Evolutionary conservation across 768 basidiomycete genomes (phyloP).

Genomic region (Hydnomerulius pinastri): DNA sequence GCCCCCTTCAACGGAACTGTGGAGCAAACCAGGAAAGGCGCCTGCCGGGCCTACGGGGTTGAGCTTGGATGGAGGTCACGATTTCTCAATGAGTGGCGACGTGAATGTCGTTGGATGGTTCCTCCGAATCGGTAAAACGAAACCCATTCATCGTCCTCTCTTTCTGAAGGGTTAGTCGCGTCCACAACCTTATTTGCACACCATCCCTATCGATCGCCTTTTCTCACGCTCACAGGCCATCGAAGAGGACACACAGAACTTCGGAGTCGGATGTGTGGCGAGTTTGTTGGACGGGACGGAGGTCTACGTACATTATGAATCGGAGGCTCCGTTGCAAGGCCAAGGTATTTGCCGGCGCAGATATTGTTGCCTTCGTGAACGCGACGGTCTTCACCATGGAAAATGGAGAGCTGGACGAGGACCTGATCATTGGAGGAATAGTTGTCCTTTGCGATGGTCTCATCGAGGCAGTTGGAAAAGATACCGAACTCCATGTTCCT

Average conservation of each 20-base stretch:
- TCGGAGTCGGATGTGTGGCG: constrained; percentile 65
- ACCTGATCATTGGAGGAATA: constrained; percentile 54
- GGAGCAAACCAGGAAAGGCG: constrained; percentile 72
- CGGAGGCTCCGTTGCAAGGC: constrained; percentile 62
- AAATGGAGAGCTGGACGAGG: constrained; percentile 46
- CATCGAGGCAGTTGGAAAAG: constrained; percentile 49
- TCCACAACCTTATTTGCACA: constrained; percentile 42
- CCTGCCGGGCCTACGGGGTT: constrained; percentile 60
- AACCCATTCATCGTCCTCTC: constrained; percentile 7
- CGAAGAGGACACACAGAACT: constrained; percentile 48
- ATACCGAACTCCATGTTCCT: constrained; percentile 35
- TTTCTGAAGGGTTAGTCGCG: not conserved
- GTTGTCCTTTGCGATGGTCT: constrained; percentile 58
- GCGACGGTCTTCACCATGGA: constrained; percentile 74
- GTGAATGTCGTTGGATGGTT: constrained; percentile 74
- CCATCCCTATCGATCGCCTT: constrained; percentile 56
- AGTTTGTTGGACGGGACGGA: constrained; percentile 57
- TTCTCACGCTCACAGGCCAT: constrained; percentile 49
- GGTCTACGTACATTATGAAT: constrained; percentile 58
- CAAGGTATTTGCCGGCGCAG: constrained; percentile 20
- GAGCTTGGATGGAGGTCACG: constrained; percentile 76
- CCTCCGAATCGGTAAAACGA: too few relatives aligned
- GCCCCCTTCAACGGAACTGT: constrained; percentile 47
- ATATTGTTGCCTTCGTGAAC: constrained; percentile 61
- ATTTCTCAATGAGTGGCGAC: constrained; percentile 62